Evolutionary conservation across 2,329 filamentous ascomycete species (phyloP).

Genomic region (Cladophialophora chaetospira): DNA sequence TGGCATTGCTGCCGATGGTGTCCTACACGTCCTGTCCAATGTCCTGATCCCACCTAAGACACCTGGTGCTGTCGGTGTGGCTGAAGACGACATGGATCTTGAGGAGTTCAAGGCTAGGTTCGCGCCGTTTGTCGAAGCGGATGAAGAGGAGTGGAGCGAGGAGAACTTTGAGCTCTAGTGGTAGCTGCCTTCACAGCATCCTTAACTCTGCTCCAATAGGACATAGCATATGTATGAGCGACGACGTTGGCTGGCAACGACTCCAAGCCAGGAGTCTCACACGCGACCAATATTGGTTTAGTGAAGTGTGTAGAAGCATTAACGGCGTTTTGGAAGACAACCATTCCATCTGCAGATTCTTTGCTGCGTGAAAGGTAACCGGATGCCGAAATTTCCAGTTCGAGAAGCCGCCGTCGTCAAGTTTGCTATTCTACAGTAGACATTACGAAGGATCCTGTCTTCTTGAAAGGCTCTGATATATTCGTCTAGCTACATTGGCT

Average conservation of each 20-base stretch:
- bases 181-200: background rate
- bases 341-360: no score
- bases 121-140: conserved; percentile 46
- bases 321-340: no score
- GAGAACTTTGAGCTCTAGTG: conserved; percentile 22
- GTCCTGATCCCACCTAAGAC: conserved; percentile 76
- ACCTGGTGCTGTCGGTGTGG: conserved; percentile 41
- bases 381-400: no score
- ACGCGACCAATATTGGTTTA: no score
- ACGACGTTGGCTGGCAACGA: background rate
- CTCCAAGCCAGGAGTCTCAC: no score
- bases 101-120: conserved; percentile 63
- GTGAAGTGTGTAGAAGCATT: no score
- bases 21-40: conserved; percentile 73
- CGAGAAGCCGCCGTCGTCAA: no score
- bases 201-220: background rate
- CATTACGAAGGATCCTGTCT: no score
- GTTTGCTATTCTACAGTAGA: no score
- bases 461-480: no score
- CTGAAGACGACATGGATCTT: conserved; percentile 50
- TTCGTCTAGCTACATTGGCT: no score
- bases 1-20: conserved; percentile 74
- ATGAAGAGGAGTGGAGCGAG: conserved; percentile 14
- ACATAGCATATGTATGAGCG: background rate
- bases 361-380: no score